Evolutionary conservation across 441 rosid species (phyloP).

Genomic region (Populus trichocarpa): DNA sequence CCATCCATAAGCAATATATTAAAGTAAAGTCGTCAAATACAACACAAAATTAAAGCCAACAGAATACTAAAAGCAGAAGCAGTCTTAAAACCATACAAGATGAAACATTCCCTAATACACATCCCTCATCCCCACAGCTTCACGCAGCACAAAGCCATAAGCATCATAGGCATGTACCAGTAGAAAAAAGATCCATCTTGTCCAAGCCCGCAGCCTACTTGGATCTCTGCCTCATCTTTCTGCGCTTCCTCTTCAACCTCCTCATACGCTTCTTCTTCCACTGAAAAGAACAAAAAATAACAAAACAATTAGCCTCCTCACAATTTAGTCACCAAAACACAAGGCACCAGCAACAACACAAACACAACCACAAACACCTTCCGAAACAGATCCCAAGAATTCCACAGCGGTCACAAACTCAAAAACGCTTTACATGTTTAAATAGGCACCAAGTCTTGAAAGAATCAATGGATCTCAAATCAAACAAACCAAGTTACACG

Average conservation of each 20-base stretch:
- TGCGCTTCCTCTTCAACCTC: constrained; percentile 87
- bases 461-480: too few relatives aligned
- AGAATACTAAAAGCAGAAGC: background rate
- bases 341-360: background rate
- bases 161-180: background rate
- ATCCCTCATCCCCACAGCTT: constrained; percentile 9
- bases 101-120: background rate
- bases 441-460: too few relatives aligned
- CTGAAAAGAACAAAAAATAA: constrained; percentile 26
- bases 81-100: background rate
- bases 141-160: background rate
- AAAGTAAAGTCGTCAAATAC: background rate
- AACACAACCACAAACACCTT: background rate
- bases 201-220: constrained; percentile 40
- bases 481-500: too few relatives aligned
- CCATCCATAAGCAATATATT: background rate
- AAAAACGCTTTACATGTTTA: too few relatives aligned
- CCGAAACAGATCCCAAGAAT: background rate
- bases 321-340: background rate
- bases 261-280: constrained; percentile 98
- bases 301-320: background rate
- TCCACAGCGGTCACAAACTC: background rate
- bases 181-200: background rate
- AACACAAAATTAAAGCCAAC: background rate
- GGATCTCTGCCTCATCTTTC: constrained; percentile 92